Percentiles rank a stretch among this genome's conserved stretches.
phyloP scores from a whole-genome alignment of 768 basidiomycete species.

The Russula olivacea region DNA sequence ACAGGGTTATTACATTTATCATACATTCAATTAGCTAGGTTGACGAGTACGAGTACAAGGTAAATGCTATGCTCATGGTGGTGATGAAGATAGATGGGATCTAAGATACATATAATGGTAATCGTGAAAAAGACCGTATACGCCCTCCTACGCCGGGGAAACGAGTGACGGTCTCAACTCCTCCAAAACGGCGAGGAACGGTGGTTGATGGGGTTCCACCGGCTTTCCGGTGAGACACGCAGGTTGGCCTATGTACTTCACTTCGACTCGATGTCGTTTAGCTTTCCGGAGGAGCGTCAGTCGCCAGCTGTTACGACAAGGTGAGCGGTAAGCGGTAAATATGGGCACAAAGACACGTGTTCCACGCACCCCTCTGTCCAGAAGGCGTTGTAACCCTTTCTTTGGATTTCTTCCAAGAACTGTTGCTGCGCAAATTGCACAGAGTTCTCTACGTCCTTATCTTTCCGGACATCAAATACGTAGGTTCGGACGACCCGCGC shows the following conservation, averaged over 20 bases:
- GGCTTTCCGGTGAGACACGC: conserved; percentile 50
- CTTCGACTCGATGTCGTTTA: conserved; percentile 57
- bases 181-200: conserved; percentile 62
- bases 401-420: conserved; percentile 49
- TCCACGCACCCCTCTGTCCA: conserved; percentile 56
- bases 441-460: conserved; percentile 45
- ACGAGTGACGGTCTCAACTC: conserved; percentile 28
- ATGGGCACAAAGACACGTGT: neutral
- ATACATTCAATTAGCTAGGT: conserved; percentile 8
- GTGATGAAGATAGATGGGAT: neutral
- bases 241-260: conserved; percentile 63
- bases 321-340: neutral
- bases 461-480: conserved; percentile 52
- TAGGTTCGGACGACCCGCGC: conserved; percentile 54
- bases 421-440: conserved; percentile 60
- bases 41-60: neutral
- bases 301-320: conserved; percentile 47
- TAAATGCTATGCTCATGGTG: neutral
- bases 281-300: conserved; percentile 59
- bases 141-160: neutral
- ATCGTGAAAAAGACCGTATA: neutral
- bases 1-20: neutral
- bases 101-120: conserved; percentile 19
- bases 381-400: conserved; percentile 56
- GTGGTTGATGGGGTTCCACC: conserved; percentile 46